Evolutionary conservation across 768 basidiomycete species (phyloP).

Genomic region (Antrodiella citrinella): DNA sequence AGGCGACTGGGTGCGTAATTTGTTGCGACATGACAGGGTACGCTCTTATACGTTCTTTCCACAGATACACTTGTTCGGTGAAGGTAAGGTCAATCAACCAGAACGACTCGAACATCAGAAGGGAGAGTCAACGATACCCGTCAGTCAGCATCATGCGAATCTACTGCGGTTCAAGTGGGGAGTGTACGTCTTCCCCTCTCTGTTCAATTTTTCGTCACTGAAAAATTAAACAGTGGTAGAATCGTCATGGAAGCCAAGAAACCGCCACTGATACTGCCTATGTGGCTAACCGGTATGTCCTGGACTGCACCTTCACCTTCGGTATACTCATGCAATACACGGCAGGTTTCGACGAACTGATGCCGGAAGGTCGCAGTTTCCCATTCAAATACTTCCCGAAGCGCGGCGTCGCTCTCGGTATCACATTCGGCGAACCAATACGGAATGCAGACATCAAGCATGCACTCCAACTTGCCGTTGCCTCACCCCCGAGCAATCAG

Average conservation of each 20-base stretch:
- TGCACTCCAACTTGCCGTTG: conserved; percentile 3
- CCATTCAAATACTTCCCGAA: conserved; percentile 70
- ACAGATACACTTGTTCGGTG: conserved; percentile 85
- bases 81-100: conserved; percentile 82
- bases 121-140: conserved; percentile 14
- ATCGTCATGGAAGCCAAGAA: conserved; percentile 63
- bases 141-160: conserved; percentile 33
- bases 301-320: background rate
- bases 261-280: conserved; percentile 80
- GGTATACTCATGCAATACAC: no score
- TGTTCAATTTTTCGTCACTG: background rate
- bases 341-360: conserved; percentile 75
- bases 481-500: background rate
- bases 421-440: conserved; percentile 78
- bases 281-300: conserved; percentile 80
- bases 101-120: background rate
- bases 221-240: conserved; percentile 48
- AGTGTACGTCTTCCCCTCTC: conserved; percentile 50
- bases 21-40: no score
- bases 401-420: conserved; percentile 50
- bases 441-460: conserved; percentile 29
- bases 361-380: conserved; percentile 78
- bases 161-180: conserved; percentile 93
- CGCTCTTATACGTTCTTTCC: no score
- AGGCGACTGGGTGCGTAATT: conserved; percentile 73